Conservation (phyloP, 2,329 filamentous ascomycete species). For the Knoxdaviesia proteae region DNA sequence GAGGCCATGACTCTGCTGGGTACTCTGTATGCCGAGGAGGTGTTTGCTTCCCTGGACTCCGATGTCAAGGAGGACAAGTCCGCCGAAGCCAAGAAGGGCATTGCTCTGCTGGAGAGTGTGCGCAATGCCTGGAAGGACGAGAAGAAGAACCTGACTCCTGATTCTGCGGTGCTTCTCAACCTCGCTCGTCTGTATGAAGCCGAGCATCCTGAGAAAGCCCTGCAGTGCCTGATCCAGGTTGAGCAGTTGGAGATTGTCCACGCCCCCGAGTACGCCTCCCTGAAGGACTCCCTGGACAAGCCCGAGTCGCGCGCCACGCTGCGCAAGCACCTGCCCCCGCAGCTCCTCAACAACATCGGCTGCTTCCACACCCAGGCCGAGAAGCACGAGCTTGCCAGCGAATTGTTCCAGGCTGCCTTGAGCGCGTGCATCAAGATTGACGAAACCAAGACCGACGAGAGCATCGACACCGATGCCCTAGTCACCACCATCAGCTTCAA, state of each 20-base stretch:
- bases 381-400: constrained; percentile 57
- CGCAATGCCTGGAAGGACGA: constrained; percentile 80
- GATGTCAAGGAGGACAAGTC: constrained; percentile 72
- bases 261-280: constrained; percentile 48
- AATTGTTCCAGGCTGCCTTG: constrained; percentile 81
- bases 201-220: constrained; percentile 70
- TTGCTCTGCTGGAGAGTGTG: constrained; percentile 64
- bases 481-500: constrained; percentile 97
- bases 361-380: constrained; percentile 87
- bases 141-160: constrained; percentile 62
- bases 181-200: constrained; percentile 77
- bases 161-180: constrained; percentile 77
- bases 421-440: constrained; percentile 68
- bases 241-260: constrained; percentile 75
- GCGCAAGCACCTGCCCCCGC: constrained; percentile 64
- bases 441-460: constrained; percentile 40
- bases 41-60: constrained; percentile 56
- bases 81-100: constrained; percentile 68
- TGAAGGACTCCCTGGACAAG: constrained; percentile 19
- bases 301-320: constrained; percentile 28
- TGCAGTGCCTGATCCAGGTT: constrained; percentile 80
- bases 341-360: constrained; percentile 90
- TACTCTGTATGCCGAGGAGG: constrained; percentile 82
- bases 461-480: constrained; percentile 70
- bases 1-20: constrained; percentile 88